Evolutionary conservation across 352 stramenopile genomes (phyloP).

Genomic region (Phytophthora pseudosyringae): DNA sequence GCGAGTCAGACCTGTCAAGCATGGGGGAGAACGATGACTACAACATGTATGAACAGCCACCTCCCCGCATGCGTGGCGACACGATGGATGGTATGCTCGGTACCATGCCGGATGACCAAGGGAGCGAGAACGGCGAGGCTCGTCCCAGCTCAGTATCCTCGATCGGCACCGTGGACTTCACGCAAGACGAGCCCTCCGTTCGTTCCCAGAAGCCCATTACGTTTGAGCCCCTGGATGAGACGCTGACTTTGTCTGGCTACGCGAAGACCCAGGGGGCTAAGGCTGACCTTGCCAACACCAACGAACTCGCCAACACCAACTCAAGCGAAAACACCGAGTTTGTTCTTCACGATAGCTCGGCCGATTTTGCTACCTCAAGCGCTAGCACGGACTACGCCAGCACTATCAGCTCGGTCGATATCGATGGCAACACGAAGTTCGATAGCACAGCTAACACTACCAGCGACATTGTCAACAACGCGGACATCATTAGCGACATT

Average conservation of each 20-base stretch:
- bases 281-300: slow-evolving; percentile 12
- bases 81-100: slow-evolving; percentile 42
- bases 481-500: slow-evolving; percentile 19
- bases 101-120: slow-evolving; percentile 23
- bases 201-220: slow-evolving; percentile 27
- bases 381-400: slow-evolving; percentile 39
- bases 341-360: slow-evolving; percentile 36
- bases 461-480: slow-evolving; percentile 23
- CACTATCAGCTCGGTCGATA: slow-evolving; percentile 41
- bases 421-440: slow-evolving; percentile 40
- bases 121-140: slow-evolving; percentile 25
- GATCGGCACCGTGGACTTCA: slow-evolving; percentile 69
- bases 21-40: slow-evolving; percentile 61
- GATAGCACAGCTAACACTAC: slow-evolving; percentile 22
- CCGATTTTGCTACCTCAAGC: slow-evolving; percentile 30
- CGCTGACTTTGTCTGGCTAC: slow-evolving; percentile 40
- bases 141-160: slow-evolving; percentile 49
- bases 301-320: slow-evolving; percentile 27
- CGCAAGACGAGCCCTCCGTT: slow-evolving; percentile 44
- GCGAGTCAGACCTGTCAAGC: slow-evolving; percentile 69
- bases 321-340: slow-evolving; percentile 40
- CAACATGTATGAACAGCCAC: slow-evolving; percentile 49
- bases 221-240: slow-evolving; percentile 47
- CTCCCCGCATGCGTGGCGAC: slow-evolving; percentile 34
- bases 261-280: slow-evolving; percentile 18